Evolutionary conservation across 306 rosid species (phyloP).

Genomic region (Ormosia semicastrata): DNA sequence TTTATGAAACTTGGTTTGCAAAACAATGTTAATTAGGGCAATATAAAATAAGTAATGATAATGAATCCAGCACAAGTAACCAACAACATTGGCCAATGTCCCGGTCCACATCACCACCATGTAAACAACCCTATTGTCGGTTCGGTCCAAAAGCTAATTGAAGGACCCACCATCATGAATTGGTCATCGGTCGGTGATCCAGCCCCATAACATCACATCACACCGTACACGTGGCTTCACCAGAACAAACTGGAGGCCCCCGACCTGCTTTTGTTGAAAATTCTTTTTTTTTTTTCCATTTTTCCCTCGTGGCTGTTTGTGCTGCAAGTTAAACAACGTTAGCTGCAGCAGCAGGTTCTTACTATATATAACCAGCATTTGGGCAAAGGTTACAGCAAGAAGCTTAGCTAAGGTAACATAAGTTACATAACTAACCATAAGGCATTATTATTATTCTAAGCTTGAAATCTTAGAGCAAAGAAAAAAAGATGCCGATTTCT

Average conservation of each 20-base stretch:
- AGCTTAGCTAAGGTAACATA: not conserved
- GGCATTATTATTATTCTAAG: not conserved
- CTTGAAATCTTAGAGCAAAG: not conserved
- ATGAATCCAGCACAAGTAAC: conserved; percentile 18
- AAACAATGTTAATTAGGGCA: conserved; percentile 15
- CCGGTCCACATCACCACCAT: conserved; percentile 31
- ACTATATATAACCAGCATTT: conserved; percentile 33
- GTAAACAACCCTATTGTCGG: conserved; percentile 49
- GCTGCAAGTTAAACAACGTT: not conserved
- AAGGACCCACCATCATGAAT: conserved; percentile 35
- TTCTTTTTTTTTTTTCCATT: conserved; percentile 22
- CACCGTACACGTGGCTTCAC: conserved; percentile 53
- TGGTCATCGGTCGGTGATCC: conserved; percentile 54
- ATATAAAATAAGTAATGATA: not conserved
- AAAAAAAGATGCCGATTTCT: conserved; percentile 51
- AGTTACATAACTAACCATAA: not conserved
- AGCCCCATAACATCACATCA: conserved; percentile 27
- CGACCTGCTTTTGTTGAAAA: conserved; percentile 1
- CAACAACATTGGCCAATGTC: not conserved
- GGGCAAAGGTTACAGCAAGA: not conserved
- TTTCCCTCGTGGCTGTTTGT: conserved; percentile 13
- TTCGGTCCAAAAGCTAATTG: conserved; percentile 31
- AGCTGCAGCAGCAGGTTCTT: not conserved
- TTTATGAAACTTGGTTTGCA: not conserved
- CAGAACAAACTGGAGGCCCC: conserved; percentile 52